Conservation (phyloP, 2,329 filamentous ascomycete genomes). For the Cercospora sesami region DNA sequence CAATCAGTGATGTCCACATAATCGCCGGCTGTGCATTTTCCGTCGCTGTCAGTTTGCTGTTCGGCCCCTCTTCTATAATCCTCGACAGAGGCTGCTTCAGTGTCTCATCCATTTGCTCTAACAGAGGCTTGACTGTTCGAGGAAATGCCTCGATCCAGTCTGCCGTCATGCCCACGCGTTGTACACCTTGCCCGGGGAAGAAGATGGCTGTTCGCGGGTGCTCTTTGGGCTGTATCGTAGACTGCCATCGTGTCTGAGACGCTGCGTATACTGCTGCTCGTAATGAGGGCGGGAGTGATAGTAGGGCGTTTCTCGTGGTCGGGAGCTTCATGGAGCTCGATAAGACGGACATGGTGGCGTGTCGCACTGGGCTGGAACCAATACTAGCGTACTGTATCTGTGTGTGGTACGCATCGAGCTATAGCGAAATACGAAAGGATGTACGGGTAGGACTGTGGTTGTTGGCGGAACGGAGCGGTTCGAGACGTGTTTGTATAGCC, state of each 20-base stretch:
- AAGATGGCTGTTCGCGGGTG: constrained; percentile 42
- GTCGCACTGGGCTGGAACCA: neutral
- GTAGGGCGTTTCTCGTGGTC: constrained; percentile 21
- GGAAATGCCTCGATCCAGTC: constrained; percentile 89
- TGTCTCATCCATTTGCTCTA: constrained; percentile 81
- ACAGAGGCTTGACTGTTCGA: constrained; percentile 67
- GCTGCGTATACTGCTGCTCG: constrained; percentile 32
- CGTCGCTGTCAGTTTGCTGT: constrained; percentile 73
- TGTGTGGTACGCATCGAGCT: constrained; percentile 1
- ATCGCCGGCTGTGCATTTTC: constrained; percentile 92
- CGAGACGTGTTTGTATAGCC: neutral
- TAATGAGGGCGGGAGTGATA: constrained; percentile 33
- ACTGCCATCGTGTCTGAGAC: constrained; percentile 29
- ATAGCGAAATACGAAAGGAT: neutral
- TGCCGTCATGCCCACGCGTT: constrained; percentile 41
- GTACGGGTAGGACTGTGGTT: neutral
- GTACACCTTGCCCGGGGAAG: constrained; percentile 43
- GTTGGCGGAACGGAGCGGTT: constrained; percentile 2
- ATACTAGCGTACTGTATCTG: neutral
- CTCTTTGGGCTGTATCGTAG: constrained; percentile 24
- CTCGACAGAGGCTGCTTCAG: constrained; percentile 73
- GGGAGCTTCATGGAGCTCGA: constrained; percentile 8
- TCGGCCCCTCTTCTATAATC: constrained; percentile 78
- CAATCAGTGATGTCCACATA: constrained; percentile 90
- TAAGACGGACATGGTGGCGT: constrained; percentile 3